phyloP scores from a whole-genome alignment of 2,329 filamentous ascomycete genomes.

The Cladobotryum protrusum region DNA sequence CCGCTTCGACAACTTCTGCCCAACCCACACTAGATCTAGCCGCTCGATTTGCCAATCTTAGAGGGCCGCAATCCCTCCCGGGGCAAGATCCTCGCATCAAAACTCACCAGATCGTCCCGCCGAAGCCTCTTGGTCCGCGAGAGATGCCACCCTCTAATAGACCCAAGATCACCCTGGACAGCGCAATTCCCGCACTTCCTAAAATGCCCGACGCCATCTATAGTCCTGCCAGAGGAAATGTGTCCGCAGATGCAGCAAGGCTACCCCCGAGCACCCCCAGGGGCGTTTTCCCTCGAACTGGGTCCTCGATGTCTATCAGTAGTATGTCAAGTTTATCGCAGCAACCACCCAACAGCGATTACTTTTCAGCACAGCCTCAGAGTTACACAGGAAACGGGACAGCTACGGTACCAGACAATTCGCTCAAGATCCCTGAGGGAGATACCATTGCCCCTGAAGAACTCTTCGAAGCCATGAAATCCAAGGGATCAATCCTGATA shows the following conservation, averaged over 20 bases:
- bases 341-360: conserved; percentile 24
- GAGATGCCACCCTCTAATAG: conserved; percentile 41
- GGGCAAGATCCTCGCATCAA: conserved; percentile 48
- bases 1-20: conserved; percentile 20
- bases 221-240: conserved; percentile 67
- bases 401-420: conserved; percentile 33
- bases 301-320: conserved; percentile 40
- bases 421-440: conserved; percentile 45
- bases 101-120: conserved; percentile 40
- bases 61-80: conserved; percentile 35
- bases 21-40: conserved; percentile 43
- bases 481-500: conserved; percentile 58
- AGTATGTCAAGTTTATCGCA: conserved; percentile 24
- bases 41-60: conserved; percentile 52
- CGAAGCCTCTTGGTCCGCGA: conserved; percentile 41
- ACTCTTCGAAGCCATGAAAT: conserved; percentile 63
- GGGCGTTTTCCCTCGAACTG: conserved; percentile 55
- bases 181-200: conserved; percentile 52
- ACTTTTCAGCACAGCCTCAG: conserved; percentile 23
- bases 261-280: conserved; percentile 60
- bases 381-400: conserved; percentile 18
- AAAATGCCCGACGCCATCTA: conserved; percentile 71
- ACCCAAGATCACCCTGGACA: conserved; percentile 43
- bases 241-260: conserved; percentile 58
- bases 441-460: conserved; percentile 60